phyloP scores from a whole-genome alignment of 768 basidiomycete species.

The Saitozyma sp. region DNA sequence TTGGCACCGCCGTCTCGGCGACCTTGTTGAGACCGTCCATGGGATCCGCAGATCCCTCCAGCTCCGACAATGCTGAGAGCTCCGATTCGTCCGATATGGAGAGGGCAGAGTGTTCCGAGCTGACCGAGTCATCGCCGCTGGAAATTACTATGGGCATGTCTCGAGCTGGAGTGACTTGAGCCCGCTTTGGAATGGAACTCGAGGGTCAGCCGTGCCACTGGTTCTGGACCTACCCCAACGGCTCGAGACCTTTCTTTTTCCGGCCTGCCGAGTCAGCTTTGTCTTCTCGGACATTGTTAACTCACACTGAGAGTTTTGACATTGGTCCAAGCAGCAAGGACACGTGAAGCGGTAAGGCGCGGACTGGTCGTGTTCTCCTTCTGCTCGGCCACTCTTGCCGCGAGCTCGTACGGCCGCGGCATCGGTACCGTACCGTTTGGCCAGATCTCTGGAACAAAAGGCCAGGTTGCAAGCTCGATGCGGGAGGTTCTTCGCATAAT shows the following conservation, averaged over 20 bases:
- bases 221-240: conserved; percentile 13
- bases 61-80: background rate
- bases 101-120: too few species aligned
- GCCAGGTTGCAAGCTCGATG: conserved; percentile 20
- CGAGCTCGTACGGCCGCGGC: background rate
- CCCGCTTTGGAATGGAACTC: background rate
- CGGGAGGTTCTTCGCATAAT: background rate
- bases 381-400: background rate
- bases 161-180: background rate
- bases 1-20: too few species aligned
- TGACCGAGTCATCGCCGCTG: too few species aligned
- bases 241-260: conserved; percentile 21
- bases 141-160: too few species aligned
- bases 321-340: conserved; percentile 25
- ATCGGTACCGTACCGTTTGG: conserved; percentile 13
- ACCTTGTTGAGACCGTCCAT: too few species aligned
- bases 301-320: conserved; percentile 29
- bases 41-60: too few species aligned
- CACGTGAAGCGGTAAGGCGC: conserved; percentile 13
- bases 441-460: conserved; percentile 23
- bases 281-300: background rate
- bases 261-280: conserved; percentile 14
- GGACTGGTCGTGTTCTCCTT: background rate
- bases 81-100: background rate
- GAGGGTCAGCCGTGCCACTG: background rate